Conservation (phyloP, 148 eudicot species). For the Salicornia ramosissima region DNA sequence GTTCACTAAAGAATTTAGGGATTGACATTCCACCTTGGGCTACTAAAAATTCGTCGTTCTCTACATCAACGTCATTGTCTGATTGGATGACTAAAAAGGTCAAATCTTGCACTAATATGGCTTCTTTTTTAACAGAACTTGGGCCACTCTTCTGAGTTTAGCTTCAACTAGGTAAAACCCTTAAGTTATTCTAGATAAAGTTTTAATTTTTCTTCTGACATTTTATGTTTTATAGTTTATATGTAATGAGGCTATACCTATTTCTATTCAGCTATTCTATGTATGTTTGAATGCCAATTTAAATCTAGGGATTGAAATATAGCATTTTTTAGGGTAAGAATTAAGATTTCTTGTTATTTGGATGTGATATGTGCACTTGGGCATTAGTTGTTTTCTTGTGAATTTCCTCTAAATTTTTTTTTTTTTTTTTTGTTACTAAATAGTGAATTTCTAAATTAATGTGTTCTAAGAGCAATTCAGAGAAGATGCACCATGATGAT, state of each 20-base stretch:
- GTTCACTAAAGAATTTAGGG: constrained; percentile 5
- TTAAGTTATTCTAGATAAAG: neutral
- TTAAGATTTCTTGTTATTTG: neutral
- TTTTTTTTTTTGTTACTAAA: too few relatives aligned
- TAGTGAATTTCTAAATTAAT: too few relatives aligned
- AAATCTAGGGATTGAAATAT: neutral
- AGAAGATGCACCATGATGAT: too few relatives aligned
- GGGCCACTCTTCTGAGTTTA: constrained; percentile 22
- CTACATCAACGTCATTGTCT: too few relatives aligned
- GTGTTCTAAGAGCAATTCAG: too few relatives aligned
- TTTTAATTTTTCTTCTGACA: neutral
- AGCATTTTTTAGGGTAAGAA: neutral
- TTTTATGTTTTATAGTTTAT: neutral
- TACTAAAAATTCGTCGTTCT: constrained; percentile 3
- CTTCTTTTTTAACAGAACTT: neutral
- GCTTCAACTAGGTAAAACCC: constrained; percentile 42
- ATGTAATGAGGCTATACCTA: too few relatives aligned
- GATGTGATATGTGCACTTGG: neutral
- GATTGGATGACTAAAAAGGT: constrained; percentile 10
- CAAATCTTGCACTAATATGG: constrained; percentile 8
- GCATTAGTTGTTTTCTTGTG: neutral
- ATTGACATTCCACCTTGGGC: neutral
- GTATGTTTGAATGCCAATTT: too few relatives aligned
- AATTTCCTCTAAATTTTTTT: too few relatives aligned
- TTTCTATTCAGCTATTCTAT: too few relatives aligned